phyloP scores from a whole-genome alignment of 352 stramenopile genomes.

The Globisporangium mamillatum region DNA sequence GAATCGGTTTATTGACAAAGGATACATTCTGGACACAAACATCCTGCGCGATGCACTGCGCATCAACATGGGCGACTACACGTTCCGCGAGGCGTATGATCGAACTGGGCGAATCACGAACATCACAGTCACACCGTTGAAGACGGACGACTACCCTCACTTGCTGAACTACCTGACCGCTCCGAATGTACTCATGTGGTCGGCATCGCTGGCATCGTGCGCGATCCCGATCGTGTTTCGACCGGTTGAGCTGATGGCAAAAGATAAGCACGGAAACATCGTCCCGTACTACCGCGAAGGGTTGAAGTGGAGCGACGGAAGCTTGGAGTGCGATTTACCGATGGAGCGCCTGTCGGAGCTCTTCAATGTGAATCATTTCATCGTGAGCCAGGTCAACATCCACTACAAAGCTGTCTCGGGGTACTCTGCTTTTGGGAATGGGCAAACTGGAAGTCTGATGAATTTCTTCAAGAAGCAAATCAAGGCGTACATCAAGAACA shows the following conservation, averaged over 20 bases:
- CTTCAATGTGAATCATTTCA: conserved; percentile 99
- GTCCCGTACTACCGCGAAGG: conserved; percentile 81
- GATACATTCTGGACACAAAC: conserved; percentile 67
- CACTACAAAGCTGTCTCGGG: conserved; percentile 86
- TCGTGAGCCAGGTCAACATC: conserved; percentile 94
- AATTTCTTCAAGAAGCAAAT: conserved; percentile 96
- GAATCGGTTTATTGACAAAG: conserved; percentile 65
- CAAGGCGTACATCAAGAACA: conserved; percentile 89
- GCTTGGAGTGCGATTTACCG: conserved; percentile 91
- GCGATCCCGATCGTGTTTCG: conserved; percentile 95
- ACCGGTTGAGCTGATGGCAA: conserved; percentile 93
- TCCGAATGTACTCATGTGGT: conserved; percentile 98
- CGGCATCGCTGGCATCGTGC: conserved; percentile 92
- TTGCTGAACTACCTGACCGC: conserved; percentile 98
- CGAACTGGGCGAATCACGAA: conserved; percentile 98
- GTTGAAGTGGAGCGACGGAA: conserved; percentile 94
- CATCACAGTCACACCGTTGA: conserved; percentile 95
- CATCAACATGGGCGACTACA: conserved; percentile 95
- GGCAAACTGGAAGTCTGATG: conserved; percentile 84
- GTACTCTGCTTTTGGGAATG: conserved; percentile 63
- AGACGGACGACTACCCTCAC: conserved; percentile 91
- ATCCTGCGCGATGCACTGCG: conserved; percentile 70
- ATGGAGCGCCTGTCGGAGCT: conserved; percentile 95
- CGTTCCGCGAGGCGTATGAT: conserved; percentile 98
- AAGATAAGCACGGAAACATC: conserved; percentile 87